A percentile compares a stretch with the other conserved stretches of the same genome.
These are phyloP conservation scores for Botryotinia calthae DNA, from an alignment of 2,329 filamentous ascomycete species.

Conservation along the genomic window DNA sequence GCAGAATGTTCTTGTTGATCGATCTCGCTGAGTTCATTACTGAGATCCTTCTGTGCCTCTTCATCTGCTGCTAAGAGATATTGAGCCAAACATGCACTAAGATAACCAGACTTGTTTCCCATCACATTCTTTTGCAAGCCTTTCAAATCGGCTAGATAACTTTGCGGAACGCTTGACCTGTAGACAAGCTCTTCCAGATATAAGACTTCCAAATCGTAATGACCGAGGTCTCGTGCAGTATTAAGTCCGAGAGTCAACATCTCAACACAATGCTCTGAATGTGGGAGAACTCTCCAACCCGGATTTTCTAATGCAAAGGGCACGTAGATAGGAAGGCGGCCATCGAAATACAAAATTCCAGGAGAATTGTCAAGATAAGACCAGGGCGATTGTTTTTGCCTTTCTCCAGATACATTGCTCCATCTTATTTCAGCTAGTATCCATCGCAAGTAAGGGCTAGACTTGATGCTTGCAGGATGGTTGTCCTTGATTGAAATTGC, in stretches of 20 bases:
- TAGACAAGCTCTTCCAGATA: neutral
- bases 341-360: neutral
- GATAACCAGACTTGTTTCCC: neutral
- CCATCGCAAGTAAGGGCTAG: conserved; percentile 4
- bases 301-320: neutral
- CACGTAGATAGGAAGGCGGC: neutral
- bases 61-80: neutral
- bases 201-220: neutral
- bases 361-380: neutral
- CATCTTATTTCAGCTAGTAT: neutral
- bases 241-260: neutral
- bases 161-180: neutral
- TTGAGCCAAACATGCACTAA: neutral
- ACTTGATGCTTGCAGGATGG: neutral
- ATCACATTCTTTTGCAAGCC: neutral
- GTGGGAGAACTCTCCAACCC: neutral
- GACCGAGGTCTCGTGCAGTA: neutral
- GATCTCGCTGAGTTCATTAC: neutral
- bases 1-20: neutral
- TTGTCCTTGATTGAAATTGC: neutral
- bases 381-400: neutral
- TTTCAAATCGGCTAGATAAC: neutral
- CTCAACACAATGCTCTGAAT: neutral
- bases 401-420: neutral
- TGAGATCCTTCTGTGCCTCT: neutral